Evolutionary conservation across 306 rosid species (phyloP).

Genomic region (Datisca glomerata): DNA sequence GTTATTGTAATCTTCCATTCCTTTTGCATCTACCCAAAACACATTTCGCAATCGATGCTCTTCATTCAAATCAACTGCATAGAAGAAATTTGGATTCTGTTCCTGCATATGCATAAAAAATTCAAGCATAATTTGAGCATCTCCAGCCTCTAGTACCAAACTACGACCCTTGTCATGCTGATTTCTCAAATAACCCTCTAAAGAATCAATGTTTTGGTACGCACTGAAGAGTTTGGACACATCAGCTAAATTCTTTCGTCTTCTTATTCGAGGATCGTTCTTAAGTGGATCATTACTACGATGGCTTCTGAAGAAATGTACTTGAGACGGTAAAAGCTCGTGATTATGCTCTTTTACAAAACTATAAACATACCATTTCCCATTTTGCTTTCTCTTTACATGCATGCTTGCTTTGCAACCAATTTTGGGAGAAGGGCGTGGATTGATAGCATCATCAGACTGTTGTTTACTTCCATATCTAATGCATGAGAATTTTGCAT

Average conservation of each 20-base stretch:
- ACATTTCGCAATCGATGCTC: slow-evolving; percentile 13
- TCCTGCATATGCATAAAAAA: slow-evolving; percentile 15
- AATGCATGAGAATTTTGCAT: slow-evolving; percentile 14
- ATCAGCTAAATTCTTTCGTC: slow-evolving; percentile 8
- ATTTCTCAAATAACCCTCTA: slow-evolving; percentile 9
- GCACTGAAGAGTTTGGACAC: slow-evolving; percentile 11
- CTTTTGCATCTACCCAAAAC: slow-evolving; percentile 15
- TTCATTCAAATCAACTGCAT: slow-evolving; percentile 17
- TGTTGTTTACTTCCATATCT: slow-evolving; percentile 17
- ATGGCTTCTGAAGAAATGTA: slow-evolving; percentile 16
- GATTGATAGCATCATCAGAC: slow-evolving; percentile 18
- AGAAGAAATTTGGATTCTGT: slow-evolving; percentile 15
- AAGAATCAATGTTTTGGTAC: slow-evolving; percentile 13
- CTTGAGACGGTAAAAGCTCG: slow-evolving; percentile 15
- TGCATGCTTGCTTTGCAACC: slow-evolving; percentile 20
- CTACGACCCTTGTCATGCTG: slow-evolving; percentile 13
- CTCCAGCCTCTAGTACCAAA: slow-evolving; percentile 13
- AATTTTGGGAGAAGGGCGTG: slow-evolving; percentile 16
- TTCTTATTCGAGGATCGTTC: slow-evolving; percentile 8
- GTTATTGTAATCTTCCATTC: slow-evolving; percentile 12
- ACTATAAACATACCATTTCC: slow-evolving; percentile 15
- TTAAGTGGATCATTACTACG: slow-evolving; percentile 5
- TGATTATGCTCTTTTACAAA: slow-evolving; percentile 15
- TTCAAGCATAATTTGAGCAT: slow-evolving; percentile 8
- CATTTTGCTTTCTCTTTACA: slow-evolving; percentile 15